Percentiles rank a stretch among this genome's conserved stretches.
Evolutionary conservation across 2,329 filamentous ascomycete genomes (phyloP).

Genomic region (Claviceps paspali): DNA sequence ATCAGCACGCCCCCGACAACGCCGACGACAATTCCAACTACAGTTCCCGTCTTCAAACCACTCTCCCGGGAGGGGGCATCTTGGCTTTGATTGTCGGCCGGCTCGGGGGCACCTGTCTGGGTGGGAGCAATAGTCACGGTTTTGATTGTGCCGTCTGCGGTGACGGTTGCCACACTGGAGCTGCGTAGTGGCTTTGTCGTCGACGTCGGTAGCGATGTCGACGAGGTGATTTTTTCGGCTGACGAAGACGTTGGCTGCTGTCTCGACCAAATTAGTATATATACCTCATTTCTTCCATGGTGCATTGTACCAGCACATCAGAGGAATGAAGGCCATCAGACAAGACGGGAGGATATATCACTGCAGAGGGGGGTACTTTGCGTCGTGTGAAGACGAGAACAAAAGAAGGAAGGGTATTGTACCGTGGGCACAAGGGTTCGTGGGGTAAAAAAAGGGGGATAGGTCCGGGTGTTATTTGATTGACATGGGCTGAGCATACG

Average conservation of each 20-base stretch:
- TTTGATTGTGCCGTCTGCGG: slow-evolving; percentile 33
- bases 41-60: slow-evolving; percentile 28
- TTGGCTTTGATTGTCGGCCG: slow-evolving; percentile 7
- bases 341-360: no score
- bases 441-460: no score
- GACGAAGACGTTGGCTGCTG: not conserved
- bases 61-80: slow-evolving; percentile 9
- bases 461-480: no score
- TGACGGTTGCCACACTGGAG: slow-evolving; percentile 28
- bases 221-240: slow-evolving; percentile 2
- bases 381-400: not conserved
- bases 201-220: slow-evolving; percentile 6
- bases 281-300: not conserved
- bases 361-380: no score
- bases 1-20: slow-evolving; percentile 29
- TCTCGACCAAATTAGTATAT: not conserved
- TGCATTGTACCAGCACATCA: not conserved
- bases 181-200: slow-evolving; percentile 18
- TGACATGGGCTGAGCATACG: slow-evolving; percentile 20
- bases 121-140: slow-evolving; percentile 40
- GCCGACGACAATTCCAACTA: slow-evolving; percentile 38
- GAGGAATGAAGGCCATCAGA: no score
- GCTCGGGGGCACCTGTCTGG: slow-evolving; percentile 8
- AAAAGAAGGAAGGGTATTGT: not conserved
- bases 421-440: not conserved